Conservation (phyloP, 768 basidiomycete genomes). For the Mrakia gelida region DNA sequence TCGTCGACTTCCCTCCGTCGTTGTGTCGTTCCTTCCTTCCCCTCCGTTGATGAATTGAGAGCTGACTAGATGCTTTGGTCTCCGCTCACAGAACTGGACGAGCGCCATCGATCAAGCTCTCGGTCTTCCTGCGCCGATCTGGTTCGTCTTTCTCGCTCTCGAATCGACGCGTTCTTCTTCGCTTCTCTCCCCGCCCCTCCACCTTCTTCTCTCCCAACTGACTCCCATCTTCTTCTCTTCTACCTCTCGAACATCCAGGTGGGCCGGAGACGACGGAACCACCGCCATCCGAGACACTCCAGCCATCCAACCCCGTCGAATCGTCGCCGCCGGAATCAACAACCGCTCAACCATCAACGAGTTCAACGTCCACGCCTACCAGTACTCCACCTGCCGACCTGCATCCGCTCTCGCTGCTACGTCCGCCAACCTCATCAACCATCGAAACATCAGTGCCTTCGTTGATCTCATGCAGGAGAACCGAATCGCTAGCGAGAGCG, state of each 20-base stretch:
- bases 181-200: background rate
- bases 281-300: background rate
- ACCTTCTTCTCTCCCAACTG: background rate
- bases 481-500: background rate
- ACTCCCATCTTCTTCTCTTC: background rate
- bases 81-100: background rate
- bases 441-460: background rate
- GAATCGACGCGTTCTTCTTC: background rate
- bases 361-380: background rate
- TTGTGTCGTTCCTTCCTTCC: background rate
- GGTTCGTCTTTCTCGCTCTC: background rate
- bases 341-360: background rate
- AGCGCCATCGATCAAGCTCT: background rate
- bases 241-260: background rate
- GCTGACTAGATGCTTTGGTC: too few relatives aligned
- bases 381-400: background rate
- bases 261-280: background rate
- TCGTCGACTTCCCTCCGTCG: too few relatives aligned
- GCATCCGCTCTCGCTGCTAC: background rate
- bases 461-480: background rate
- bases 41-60: background rate
- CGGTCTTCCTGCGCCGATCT: background rate
- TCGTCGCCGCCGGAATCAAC: background rate
- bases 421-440: background rate
- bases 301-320: background rate